These are phyloP conservation scores for Pichia sp. DNA, from an alignment of 1,139 yeast genomes.

Conservation along the genomic window DNA sequence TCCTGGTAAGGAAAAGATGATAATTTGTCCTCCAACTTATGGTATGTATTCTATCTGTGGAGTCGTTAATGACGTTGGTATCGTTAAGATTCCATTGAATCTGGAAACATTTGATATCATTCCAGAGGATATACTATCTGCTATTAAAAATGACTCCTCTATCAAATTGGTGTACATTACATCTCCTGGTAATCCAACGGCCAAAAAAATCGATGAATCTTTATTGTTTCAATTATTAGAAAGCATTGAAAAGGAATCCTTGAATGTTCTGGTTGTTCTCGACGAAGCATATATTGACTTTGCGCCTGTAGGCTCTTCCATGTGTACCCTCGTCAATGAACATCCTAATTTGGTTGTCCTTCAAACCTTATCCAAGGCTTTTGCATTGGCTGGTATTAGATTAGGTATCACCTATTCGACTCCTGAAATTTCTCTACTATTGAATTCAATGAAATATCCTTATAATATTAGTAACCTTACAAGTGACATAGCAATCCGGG, in stretches of 20 bases:
- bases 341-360: constrained; percentile 80
- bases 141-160: constrained; percentile 44
- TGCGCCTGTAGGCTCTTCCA: constrained; percentile 56
- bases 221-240: constrained; percentile 44
- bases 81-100: constrained; percentile 63
- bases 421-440: constrained; percentile 48
- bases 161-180: constrained; percentile 78
- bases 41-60: constrained; percentile 96
- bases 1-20: constrained; percentile 75
- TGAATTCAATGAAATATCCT: constrained; percentile 92
- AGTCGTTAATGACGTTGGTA: constrained; percentile 74
- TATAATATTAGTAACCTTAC: constrained; percentile 86
- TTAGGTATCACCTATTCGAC: constrained; percentile 72
- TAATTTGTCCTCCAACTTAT: constrained; percentile 92
- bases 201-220: constrained; percentile 43
- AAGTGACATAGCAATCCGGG: constrained; percentile 65
- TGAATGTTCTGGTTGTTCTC: constrained; percentile 78
- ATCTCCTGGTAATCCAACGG: constrained; percentile 99
- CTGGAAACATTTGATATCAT: constrained; percentile 60
- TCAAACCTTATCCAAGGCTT: constrained; percentile 90
- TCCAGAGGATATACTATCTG: constrained; percentile 43
- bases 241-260: constrained; percentile 31
- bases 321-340: constrained; percentile 73
- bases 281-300: constrained; percentile 97
- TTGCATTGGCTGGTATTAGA: constrained; percentile 93